Conservation (phyloP, 2,329 filamentous ascomycete species). For the Fusarium phyllophilum region DNA sequence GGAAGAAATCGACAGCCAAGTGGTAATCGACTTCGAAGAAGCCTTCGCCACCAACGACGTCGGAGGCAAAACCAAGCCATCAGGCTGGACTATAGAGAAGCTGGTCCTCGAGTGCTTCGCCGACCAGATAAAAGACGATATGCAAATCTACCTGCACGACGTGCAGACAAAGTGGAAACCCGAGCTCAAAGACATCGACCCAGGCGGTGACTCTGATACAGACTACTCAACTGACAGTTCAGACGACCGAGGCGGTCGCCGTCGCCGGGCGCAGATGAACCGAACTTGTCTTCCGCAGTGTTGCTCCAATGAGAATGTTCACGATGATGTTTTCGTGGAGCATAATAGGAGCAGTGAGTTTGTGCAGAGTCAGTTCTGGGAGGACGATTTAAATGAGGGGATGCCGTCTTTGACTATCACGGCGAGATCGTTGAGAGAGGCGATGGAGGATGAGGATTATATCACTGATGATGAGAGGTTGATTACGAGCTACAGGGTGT, state of each 20-base stretch:
- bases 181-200: not conserved
- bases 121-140: rapidly evolving
- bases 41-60: not conserved
- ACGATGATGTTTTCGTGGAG: not conserved
- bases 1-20: not conserved
- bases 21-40: not conserved
- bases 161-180: not conserved
- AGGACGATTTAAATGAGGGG: not conserved
- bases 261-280: not conserved
- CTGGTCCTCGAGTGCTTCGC: not conserved
- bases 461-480: not conserved
- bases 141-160: not conserved
- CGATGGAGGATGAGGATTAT: not conserved
- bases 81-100: not conserved
- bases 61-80: not conserved
- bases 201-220: not conserved
- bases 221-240: not conserved
- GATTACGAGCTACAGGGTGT: not conserved
- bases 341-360: not conserved
- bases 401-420: not conserved
- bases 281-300: not conserved
- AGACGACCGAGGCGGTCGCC: not conserved
- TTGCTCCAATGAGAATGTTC: not conserved
- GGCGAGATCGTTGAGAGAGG: not conserved
- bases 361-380: not conserved